A percentile compares a stretch with the other conserved stretches of the same genome.
Evolutionary conservation across 164 flowering plant species (phyloP).

Genomic region (Euptelea pleiosperma): DNA sequence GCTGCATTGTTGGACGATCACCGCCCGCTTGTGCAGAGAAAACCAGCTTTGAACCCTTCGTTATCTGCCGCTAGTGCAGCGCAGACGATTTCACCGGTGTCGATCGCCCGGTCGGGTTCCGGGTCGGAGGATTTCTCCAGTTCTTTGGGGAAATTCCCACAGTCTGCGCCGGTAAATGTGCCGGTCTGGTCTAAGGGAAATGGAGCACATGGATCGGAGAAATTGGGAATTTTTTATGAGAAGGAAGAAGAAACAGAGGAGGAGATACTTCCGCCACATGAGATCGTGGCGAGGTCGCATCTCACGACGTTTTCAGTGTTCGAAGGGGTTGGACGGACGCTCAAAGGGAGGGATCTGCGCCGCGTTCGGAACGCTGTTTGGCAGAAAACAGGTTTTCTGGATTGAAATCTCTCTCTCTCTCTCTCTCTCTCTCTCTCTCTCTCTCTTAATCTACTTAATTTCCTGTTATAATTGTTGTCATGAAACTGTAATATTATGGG

Average conservation of each 20-base stretch:
- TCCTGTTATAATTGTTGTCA: no score
- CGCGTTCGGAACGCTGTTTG: slow-evolving; percentile 50
- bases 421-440: no score
- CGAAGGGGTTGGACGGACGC: slow-evolving; percentile 70
- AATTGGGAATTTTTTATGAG: slow-evolving; percentile 13
- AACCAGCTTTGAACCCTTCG: slow-evolving; percentile 31
- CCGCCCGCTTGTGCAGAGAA: slow-evolving; percentile 29
- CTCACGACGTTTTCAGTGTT: slow-evolving; percentile 47
- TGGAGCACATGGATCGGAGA: background rate
- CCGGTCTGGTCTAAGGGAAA: slow-evolving; percentile 39
- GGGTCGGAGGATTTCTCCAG: slow-evolving; percentile 14
- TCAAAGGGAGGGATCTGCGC: slow-evolving; percentile 60
- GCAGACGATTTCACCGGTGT: slow-evolving; percentile 25
- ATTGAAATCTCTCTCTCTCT: slow-evolving; percentile 18
- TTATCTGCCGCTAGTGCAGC: slow-evolving; percentile 37
- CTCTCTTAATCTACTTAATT: no score
- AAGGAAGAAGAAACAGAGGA: slow-evolving; percentile 28
- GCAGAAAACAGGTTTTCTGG: slow-evolving; percentile 59
- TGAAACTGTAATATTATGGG: no score
- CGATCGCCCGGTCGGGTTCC: slow-evolving; percentile 18
- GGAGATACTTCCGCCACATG: slow-evolving; percentile 59
- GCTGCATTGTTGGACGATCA: slow-evolving; percentile 37
- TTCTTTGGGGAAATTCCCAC: slow-evolving; percentile 19
- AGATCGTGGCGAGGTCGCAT: slow-evolving; percentile 52
- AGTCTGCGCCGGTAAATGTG: slow-evolving; percentile 54